Base-by-base conservation (phyloP, 2,329 filamentous ascomycete species). In the Botrytis fragariae region DNA sequence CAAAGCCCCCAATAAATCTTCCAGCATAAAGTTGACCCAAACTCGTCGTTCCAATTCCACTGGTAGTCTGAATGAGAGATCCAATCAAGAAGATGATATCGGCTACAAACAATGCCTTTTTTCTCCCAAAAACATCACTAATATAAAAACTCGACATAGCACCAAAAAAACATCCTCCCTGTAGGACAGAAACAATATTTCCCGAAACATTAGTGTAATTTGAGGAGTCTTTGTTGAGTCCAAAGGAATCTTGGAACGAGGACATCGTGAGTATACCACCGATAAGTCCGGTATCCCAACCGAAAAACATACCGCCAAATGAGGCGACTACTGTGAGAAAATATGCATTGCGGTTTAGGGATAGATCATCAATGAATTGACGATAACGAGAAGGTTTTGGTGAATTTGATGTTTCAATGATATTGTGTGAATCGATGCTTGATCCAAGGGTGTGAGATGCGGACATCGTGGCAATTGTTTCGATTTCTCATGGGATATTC, bases 221-320 rank as follows among this genome's bases (percentile, higher is more conserved):
- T 4, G 48, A 59, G 42, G 69, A 72, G 0, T 37, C 4, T 7
- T 12, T 14, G 25, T 74, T 29, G 9, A 74, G 60, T 20, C 39
- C 59, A 25, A 74, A 74, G 4, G 72, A 74, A 44, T 83, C 81
- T 79, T 80, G 88, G 84, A 77, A 92, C 92, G 20, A 85, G 85
- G 45, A 82, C 77, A 94, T 85, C 3, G 91, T 93, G 72, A 95
- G 83, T 76, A 95, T 88, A 73, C 90, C 90, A 60, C 90, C 91
- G 86, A 92, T 93, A 22, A 93, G 90, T 79, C 91, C 89, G 81
- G 92, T 90, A 81, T 93, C 74, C 90, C 87, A 88, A 65, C 87
- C 87, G 74, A 88, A 85, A n/a, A 85, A 82, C 83, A 87, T 88
- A 67, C 90, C 90, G 74, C 90, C 90, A 74, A 91, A 92, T 81